Percentiles rank a stretch among this genome's conserved stretches.
Conservation (phyloP, 2,329 filamentous ascomycete species). For the Pseudonectria foliicola region DNA sequence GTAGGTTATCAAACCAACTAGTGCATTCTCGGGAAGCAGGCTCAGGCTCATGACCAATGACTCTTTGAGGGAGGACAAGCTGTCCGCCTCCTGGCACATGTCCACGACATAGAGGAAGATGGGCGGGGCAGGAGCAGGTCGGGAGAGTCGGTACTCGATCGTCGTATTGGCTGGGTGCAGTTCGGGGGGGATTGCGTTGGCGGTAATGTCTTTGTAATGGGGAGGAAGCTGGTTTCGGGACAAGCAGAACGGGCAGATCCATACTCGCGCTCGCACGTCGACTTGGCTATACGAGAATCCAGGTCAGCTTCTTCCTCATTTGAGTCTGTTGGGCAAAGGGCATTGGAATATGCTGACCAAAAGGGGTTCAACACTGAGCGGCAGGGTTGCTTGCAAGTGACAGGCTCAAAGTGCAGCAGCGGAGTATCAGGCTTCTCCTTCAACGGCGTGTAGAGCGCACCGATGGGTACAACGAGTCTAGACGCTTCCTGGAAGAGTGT, state of each 20-base stretch:
- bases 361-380: constrained; percentile 94
- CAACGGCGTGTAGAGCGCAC: constrained; percentile 87
- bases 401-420: constrained; percentile 88
- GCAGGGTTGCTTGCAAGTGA: constrained; percentile 94
- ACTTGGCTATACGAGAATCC: constrained; percentile 54
- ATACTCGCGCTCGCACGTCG: constrained; percentile 73
- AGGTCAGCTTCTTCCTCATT: constrained; percentile 3
- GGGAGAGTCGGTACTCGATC: constrained; percentile 78
- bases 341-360: constrained; percentile 55
- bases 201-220: constrained; percentile 85
- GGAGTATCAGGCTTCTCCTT: constrained; percentile 92
- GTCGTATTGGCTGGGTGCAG: constrained; percentile 76
- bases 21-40: constrained; percentile 70
- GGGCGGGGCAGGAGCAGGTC: constrained; percentile 76
- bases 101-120: constrained; percentile 87
- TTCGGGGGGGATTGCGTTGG: constrained; percentile 75
- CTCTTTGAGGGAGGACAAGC: constrained; percentile 74
- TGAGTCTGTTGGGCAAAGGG: neutral
- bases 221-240: constrained; percentile 75
- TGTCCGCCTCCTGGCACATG: constrained; percentile 83
- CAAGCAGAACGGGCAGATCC: constrained; percentile 85
- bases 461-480: constrained; percentile 89
- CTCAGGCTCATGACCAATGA: constrained; percentile 81
- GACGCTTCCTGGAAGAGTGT: constrained; percentile 67
- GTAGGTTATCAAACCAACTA: constrained; percentile 78